Evolutionary conservation across 345 rosid genomes (phyloP).

Genomic region (Fremontodendron californicum): DNA sequence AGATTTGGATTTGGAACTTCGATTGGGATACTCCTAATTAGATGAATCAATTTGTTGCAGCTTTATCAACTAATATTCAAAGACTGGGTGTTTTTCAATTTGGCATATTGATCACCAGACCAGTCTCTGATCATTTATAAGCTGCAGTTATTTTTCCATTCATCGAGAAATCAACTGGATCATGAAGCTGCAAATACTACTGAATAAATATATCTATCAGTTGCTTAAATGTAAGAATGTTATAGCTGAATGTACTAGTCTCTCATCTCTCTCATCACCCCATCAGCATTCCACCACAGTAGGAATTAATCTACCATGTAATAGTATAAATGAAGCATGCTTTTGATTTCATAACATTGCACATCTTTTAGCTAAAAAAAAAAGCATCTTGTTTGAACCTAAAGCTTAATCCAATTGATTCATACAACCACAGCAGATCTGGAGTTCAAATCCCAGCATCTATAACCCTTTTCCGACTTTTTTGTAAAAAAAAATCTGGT

Average conservation of each 20-base stretch:
- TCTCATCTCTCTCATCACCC: no score
- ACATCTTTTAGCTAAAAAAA: not conserved
- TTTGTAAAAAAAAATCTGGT: no score
- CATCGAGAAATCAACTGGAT: not conserved
- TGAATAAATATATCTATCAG: not conserved
- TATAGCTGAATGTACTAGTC: not conserved
- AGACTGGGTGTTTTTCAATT: not conserved
- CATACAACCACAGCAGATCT: no score
- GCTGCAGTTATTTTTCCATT: not conserved
- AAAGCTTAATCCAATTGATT: not conserved
- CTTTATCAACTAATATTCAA: no score
- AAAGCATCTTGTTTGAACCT: not conserved
- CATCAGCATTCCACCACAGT: no score
- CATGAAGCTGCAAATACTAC: not conserved
- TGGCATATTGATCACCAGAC: not conserved
- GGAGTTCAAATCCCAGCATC: not conserved
- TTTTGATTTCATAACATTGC: not conserved
- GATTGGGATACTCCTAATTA: slow-evolving; percentile 63
- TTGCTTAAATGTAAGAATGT: not conserved
- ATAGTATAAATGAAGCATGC: not conserved
- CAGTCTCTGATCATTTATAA: not conserved
- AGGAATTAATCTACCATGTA: not conserved
- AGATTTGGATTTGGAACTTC: slow-evolving; percentile 89
- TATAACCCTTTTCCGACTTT: no score
- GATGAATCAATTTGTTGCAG: not conserved